Percentiles rank a stretch among this genome's conserved stretches.
phyloP scores from a whole-genome alignment of 768 basidiomycete genomes.

The Russula brevipes region DNA sequence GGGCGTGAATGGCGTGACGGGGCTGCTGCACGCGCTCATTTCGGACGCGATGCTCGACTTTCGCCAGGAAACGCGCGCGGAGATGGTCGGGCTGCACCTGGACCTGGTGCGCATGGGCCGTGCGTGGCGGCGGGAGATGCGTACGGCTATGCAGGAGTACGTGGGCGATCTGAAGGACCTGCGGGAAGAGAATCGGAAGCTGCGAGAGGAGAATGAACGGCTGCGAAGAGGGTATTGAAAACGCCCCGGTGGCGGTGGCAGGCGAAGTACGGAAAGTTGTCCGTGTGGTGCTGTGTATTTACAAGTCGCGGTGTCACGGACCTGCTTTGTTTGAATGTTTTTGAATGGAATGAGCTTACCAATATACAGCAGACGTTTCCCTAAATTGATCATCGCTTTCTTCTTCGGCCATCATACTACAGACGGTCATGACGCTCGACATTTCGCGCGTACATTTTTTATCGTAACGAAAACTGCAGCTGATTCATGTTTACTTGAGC shows the following conservation, averaged over 20 bases:
- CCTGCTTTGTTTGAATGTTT: no score
- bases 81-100: slow-evolving; percentile 70
- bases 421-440: slow-evolving; percentile 14
- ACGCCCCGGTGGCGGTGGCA: neutral
- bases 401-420: no score
- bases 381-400: no score
- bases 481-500: neutral
- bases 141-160: slow-evolving; percentile 56
- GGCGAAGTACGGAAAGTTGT: neutral
- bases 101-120: slow-evolving; percentile 69
- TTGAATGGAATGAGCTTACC: no score
- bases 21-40: slow-evolving; percentile 59
- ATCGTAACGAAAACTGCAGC: neutral
- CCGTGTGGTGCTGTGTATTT: neutral
- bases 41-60: slow-evolving; percentile 71
- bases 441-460: slow-evolving; percentile 20
- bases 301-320: neutral
- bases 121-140: slow-evolving; percentile 61
- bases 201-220: slow-evolving; percentile 64
- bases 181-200: slow-evolving; percentile 43
- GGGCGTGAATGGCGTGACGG: slow-evolving; percentile 44
- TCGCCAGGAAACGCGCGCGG: slow-evolving; percentile 61
- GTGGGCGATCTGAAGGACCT: slow-evolving; percentile 48
- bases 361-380: no score
- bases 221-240: slow-evolving; percentile 38